Evolutionary conservation across 2,329 filamentous ascomycete species (phyloP), one percentile per base, ranked within the genome.

Genomic region (Trichophyton rubrum): DNA sequence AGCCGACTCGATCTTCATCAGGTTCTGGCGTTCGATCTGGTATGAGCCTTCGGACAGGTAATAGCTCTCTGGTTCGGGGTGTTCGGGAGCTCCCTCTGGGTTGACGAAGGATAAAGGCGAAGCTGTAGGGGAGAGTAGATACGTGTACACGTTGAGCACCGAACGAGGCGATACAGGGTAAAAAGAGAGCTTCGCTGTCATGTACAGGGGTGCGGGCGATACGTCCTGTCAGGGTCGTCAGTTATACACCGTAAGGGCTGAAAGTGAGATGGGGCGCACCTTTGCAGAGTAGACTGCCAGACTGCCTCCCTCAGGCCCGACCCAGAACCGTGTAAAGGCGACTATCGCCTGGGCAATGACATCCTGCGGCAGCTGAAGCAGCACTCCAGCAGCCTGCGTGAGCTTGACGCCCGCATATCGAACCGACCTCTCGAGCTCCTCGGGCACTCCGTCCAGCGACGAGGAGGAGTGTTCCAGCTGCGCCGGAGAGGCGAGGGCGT

Each of bases 261-360:
- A 24, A 24, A 24, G 22, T 24, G 22, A 24, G 3, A 24, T 24
- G 22, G 22, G 22, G 22, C 22, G 22, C 22, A 24, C 22, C 22
- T 77, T 77, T 22, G 69, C 71, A 4, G 73, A 70, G 61, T 77
- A 73, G 17, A 76, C 72, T 15, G 70, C 69, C 53, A 77, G 67
- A 65, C 76, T 77, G 9, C 75, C 75, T 4, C 75, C 75, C 58
- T 77, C 75, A 15, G 73, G 64, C 0, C 75, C 76, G 30, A 90
- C 76, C 86, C 88, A 95, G 74, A 90, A 93, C 13, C 92, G 83
- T 58, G 87, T 86, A 38, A 95, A 83, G 0, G 93, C 75, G 45
- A 96, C 84, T 69, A 91, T 89, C 2, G 91, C 89, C 68, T 90
- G 88, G 3, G 90, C 88, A 43, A 93, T 89, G 43, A 89, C 84